Evolutionary conservation across 2,329 filamentous ascomycete species (phyloP).

Genomic region (Apiospora phragmitis): DNA sequence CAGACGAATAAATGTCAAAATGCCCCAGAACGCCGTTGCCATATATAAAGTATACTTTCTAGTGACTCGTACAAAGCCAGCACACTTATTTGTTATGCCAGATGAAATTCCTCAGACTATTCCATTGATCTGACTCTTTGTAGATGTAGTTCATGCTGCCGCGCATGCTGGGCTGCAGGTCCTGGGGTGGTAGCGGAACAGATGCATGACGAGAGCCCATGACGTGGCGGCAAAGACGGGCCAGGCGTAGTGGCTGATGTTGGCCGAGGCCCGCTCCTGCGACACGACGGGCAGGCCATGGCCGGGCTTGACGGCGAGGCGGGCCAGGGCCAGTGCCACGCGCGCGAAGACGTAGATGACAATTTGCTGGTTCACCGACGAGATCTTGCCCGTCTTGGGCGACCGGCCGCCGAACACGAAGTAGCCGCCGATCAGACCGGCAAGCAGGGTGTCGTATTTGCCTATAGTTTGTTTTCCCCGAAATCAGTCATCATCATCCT

Average conservation of each 20-base stretch:
- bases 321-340: conserved; percentile 81
- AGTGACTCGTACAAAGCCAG: not conserved
- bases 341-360: conserved; percentile 97
- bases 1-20: not conserved
- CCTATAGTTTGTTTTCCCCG: conserved; percentile 43
- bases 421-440: conserved; percentile 88
- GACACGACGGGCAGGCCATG: conserved; percentile 52
- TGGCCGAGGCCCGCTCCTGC: conserved; percentile 42
- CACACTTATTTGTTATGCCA: conserved; percentile 65
- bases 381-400: conserved; percentile 65
- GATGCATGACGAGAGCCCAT: conserved; percentile 93
- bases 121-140: conserved; percentile 85
- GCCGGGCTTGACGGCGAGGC: conserved; percentile 72
- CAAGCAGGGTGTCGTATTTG: conserved; percentile 80
- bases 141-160: conserved; percentile 99
- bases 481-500: not conserved
- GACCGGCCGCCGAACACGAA: conserved; percentile 77
- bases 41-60: not conserved
- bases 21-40: conserved; percentile 1
- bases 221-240: conserved; percentile 86
- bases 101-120: conserved; percentile 78
- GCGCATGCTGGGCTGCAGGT: conserved; percentile 85
- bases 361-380: conserved; percentile 91
- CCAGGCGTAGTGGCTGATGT: conserved; percentile 76
- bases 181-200: conserved; percentile 90